A percentile compares a stretch with the other conserved stretches of the same genome.
Conservation (phyloP, 2,329 filamentous ascomycete genomes). For the Parastagonospora nodorum region DNA sequence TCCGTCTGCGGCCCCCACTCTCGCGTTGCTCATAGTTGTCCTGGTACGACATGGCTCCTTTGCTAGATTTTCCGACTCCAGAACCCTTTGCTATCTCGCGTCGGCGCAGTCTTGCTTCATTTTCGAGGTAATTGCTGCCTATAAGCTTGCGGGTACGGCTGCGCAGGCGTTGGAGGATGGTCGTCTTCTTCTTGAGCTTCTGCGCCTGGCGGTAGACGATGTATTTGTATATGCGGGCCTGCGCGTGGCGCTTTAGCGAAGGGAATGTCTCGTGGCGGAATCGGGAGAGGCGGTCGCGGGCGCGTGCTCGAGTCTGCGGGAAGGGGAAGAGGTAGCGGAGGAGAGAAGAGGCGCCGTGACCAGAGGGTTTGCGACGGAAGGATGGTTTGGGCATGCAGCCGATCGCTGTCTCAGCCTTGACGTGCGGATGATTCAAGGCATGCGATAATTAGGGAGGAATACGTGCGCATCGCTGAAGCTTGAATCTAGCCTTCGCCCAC, state of each 20-base stretch:
- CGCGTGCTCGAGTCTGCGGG: slow-evolving; percentile 65
- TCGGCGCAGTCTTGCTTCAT: slow-evolving; percentile 38
- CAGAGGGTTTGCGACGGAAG: slow-evolving; percentile 36
- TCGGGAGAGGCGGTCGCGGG: slow-evolving; percentile 68
- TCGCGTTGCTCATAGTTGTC: slow-evolving; percentile 54
- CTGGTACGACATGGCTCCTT: slow-evolving; percentile 37
- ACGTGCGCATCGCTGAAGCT: slow-evolving; percentile 12
- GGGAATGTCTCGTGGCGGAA: slow-evolving; percentile 79
- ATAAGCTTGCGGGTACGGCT: slow-evolving; percentile 38
- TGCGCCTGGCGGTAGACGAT: slow-evolving; percentile 66
- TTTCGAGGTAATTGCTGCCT: slow-evolving; percentile 34
- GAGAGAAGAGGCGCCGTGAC: slow-evolving; percentile 47
- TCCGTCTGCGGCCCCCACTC: slow-evolving; percentile 75
- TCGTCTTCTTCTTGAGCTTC: slow-evolving; percentile 34
- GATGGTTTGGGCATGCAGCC: slow-evolving; percentile 42
- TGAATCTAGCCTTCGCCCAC: slow-evolving; percentile 4
- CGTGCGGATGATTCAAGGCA: slow-evolving; percentile 6
- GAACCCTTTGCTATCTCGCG: slow-evolving; percentile 37
- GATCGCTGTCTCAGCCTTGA: slow-evolving; percentile 14
- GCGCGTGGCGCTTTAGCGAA: slow-evolving; percentile 69
- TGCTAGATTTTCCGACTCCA: slow-evolving; percentile 26
- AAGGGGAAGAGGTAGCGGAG: slow-evolving; percentile 75
- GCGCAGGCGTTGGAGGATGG: slow-evolving; percentile 38
- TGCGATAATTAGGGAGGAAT: slow-evolving; percentile 5
- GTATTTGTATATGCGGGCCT: slow-evolving; percentile 77